Evolutionary conservation across 257 asterid genomes (phyloP).

Genomic region (Solanum paucissectum): DNA sequence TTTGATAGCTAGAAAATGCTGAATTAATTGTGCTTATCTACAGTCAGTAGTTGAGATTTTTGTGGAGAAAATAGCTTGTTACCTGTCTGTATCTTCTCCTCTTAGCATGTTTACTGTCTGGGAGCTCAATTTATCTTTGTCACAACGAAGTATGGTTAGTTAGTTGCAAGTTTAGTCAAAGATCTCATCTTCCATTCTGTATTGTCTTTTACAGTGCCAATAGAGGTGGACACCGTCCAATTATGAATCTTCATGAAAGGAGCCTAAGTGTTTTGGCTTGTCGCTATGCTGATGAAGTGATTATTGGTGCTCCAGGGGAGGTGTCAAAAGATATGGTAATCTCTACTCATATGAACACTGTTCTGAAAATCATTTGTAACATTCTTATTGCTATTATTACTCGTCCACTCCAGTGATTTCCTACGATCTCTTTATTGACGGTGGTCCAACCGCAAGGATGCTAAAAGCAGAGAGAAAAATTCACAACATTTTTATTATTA

Average conservation of each 20-base stretch:
- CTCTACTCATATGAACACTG: not conserved
- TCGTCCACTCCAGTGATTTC: not conserved
- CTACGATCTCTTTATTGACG: not conserved
- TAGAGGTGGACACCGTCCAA: constrained; percentile 98
- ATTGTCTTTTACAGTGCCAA: constrained; percentile 45
- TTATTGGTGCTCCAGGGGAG: constrained; percentile 99
- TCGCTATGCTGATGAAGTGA: constrained; percentile 89
- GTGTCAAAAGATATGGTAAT: constrained; percentile 90
- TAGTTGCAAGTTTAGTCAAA: not conserved
- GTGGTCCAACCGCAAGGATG: not conserved
- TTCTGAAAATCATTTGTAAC: not conserved
- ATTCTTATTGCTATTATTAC: not conserved
- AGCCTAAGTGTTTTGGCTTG: constrained; percentile 98
- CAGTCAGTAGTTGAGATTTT: not conserved
- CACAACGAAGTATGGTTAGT: not conserved
- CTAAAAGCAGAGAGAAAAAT: not conserved
- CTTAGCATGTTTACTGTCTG: not conserved
- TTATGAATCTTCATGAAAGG: constrained; percentile 98
- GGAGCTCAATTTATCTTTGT: not conserved
- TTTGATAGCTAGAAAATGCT: not conserved
- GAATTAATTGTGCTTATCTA: not conserved
- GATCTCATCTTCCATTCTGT: constrained; percentile 1
- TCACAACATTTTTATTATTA: not conserved
- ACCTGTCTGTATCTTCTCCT: not conserved
- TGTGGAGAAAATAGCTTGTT: not conserved